Conservation (phyloP, 495 filamentous ascomycete genomes). For the Staphylotrichum tortipilum region DNA sequence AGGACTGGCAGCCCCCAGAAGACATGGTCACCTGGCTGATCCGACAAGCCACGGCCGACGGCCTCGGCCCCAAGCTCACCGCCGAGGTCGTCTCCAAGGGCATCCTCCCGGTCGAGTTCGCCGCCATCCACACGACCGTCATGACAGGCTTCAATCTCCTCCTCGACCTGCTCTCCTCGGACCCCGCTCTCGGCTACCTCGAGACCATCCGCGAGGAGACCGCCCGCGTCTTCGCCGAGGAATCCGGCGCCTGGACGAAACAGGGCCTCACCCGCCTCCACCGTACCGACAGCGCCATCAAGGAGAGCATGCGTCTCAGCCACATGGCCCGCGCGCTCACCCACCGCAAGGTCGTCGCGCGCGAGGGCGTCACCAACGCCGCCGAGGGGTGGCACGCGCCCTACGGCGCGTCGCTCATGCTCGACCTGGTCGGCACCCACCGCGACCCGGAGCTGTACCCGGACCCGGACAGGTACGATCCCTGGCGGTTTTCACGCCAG, state of each 20-base stretch:
- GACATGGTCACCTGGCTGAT: slow-evolving; percentile 32
- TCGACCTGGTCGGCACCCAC: slow-evolving; percentile 25
- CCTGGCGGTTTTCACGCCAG: slow-evolving; percentile 23
- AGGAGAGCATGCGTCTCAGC: slow-evolving; percentile 29
- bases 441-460: slow-evolving; percentile 25
- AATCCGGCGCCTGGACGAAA: slow-evolving; percentile 35
- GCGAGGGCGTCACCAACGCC: slow-evolving; percentile 26
- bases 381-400: slow-evolving; percentile 29
- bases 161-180: slow-evolving; percentile 35
- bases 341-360: slow-evolving; percentile 29
- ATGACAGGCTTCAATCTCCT: slow-evolving; percentile 35
- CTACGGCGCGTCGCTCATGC: slow-evolving; percentile 21
- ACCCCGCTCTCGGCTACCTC: slow-evolving; percentile 19
- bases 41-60: slow-evolving; percentile 25
- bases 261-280: slow-evolving; percentile 22
- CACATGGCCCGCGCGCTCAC: slow-evolving; percentile 22
- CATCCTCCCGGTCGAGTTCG: slow-evolving; percentile 36
- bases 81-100: slow-evolving; percentile 23
- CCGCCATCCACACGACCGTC: slow-evolving; percentile 40
- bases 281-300: slow-evolving; percentile 28
- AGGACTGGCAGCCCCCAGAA: slow-evolving; percentile 21
- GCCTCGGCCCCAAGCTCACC: slow-evolving; percentile 13
- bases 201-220: slow-evolving; percentile 31
- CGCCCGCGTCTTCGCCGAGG: slow-evolving; percentile 17
- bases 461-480: slow-evolving; percentile 26